These are phyloP conservation scores for Yamadazyma triangularis DNA, from an alignment of 1,139 yeast genomes.

Conservation along the genomic window DNA sequence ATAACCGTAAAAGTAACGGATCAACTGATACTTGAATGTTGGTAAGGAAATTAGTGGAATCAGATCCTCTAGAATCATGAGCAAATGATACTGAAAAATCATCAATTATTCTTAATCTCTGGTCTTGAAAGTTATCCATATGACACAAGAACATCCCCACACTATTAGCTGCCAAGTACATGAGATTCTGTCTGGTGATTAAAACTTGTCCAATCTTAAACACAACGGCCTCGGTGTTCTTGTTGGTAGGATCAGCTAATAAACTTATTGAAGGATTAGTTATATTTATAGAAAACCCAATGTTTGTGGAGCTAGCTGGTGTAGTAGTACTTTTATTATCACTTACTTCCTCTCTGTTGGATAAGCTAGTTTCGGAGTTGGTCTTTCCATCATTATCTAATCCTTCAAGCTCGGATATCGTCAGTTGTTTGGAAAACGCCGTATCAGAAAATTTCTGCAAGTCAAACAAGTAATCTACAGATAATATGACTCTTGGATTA, in stretches of 20 bases:
- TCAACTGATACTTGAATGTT: conserved; percentile 70
- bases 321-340: no score
- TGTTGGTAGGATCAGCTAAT: conserved; percentile 71
- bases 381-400: conserved; percentile 10
- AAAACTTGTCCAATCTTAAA: conserved; percentile 80
- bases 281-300: conserved; percentile 64
- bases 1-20: conserved; percentile 74
- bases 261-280: conserved; percentile 76
- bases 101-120: conserved; percentile 71
- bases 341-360: not conserved
- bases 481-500: conserved; percentile 75
- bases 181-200: conserved; percentile 61
- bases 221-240: conserved; percentile 81
- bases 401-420: conserved; percentile 14
- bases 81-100: conserved; percentile 81
- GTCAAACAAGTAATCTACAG: conserved; percentile 81
- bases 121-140: conserved; percentile 63
- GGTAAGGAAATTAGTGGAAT: conserved; percentile 53
- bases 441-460: conserved; percentile 57
- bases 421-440: conserved; percentile 27
- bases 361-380: not conserved
- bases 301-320: conserved; percentile 6
- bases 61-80: conserved; percentile 67
- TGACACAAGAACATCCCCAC: conserved; percentile 82
- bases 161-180: conserved; percentile 67